phyloP scores from a whole-genome alignment of 1,284 basidiomycete genomes.

The Puccinia triticina region DNA sequence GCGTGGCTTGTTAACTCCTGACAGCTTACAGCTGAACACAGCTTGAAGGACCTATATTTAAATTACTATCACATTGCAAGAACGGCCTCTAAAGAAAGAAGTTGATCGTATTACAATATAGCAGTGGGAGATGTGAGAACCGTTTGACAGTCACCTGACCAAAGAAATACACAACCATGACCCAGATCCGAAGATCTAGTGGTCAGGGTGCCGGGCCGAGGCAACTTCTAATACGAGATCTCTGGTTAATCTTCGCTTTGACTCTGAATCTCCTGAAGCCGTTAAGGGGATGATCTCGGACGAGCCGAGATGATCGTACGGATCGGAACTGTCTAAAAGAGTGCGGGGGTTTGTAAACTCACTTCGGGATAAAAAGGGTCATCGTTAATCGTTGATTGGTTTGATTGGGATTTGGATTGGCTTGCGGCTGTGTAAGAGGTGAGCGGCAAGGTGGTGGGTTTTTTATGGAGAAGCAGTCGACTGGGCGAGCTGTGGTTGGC shows the following conservation, averaged over 20 bases:
- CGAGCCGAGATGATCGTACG: background rate
- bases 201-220: background rate
- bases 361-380: no score
- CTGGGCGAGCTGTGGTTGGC: no score
- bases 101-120: no score
- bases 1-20: no score
- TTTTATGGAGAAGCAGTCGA: background rate
- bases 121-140: background rate
- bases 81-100: no score
- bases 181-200: background rate
- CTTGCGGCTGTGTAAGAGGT: background rate
- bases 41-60: no score
- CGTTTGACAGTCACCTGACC: constrained; percentile 4
- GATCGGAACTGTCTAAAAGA: constrained; percentile 23
- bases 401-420: no score
- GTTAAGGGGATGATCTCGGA: background rate
- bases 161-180: background rate
- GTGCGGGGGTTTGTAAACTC: background rate
- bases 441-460: background rate
- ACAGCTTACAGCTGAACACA: no score
- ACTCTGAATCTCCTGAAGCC: constrained; percentile 15
- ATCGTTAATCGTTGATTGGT: no score
- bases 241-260: constrained; percentile 1
- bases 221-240: constrained; percentile 21
- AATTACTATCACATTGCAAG: no score